Base-by-base conservation (phyloP, 495 filamentous ascomycete species). In the Copromyces sp. region DNA sequence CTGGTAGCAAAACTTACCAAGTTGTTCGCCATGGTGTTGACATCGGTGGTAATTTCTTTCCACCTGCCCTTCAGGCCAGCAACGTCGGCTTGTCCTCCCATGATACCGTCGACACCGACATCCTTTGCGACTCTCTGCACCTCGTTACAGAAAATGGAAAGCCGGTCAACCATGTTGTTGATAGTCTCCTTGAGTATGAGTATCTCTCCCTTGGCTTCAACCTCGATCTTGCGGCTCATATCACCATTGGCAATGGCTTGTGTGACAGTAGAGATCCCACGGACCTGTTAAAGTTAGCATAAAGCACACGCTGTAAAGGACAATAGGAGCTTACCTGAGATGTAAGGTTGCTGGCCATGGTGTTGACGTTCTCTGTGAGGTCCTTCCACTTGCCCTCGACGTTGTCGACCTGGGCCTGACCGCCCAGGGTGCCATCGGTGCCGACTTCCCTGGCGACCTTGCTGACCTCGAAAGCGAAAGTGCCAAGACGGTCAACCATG, bases 351-450 rank as follows among this genome's bases (percentile, higher is more conserved):
- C 93, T 89, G 44, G 95, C 95, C 95, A 98, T 98, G 65, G 93
- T 90, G 82, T 93, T 93, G 82, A 94, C 92, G 75, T 98, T 98
- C 78, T 97, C 93, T 14, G 96, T 99, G 32, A 99, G 87, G 81
- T 99, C 96, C 81, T 97, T 97, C 95, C 95, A 99, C 84, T 97
- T 98, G 77, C 95, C 95, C 85, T 99, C 95, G 47, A 98, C 96
- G 74, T 97, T 95, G 76, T 97, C 93, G 9, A 99, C 95, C 81
- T 96, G 92, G 68, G 95, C 95, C 82, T 98, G 95, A 20, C 95
- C 95, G 72, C 95, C 95, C 32, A 99, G 86, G 9, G 92, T 97
- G 76, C 95, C 95, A 75, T 99, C 95, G 6, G 95, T 99, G 75
- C 95, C 95, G 85, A 99, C 95, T 82, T 99, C 95, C 74, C 95